Conservation (phyloP, 2,329 filamentous ascomycete species). For the Apiospora saccharicola region DNA sequence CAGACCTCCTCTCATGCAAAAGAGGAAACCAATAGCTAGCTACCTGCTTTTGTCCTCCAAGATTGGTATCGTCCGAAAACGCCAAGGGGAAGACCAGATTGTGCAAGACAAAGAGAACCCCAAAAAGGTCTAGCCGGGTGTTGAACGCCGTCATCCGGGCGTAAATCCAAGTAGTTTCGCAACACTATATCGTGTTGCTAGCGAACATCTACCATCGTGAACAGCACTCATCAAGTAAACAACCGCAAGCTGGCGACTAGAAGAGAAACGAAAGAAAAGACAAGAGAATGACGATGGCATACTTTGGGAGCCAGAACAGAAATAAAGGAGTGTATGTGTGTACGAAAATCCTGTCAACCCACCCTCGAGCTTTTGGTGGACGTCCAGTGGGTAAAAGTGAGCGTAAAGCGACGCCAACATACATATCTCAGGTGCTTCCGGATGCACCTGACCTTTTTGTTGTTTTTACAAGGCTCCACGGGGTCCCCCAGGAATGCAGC, state of each 20-base stretch:
- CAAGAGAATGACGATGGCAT: background rate
- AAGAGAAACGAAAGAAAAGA: background rate
- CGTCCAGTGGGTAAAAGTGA: background rate
- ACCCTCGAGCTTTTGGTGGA: background rate
- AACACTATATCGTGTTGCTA: background rate
- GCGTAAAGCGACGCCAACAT: background rate
- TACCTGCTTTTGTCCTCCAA: conserved; percentile 8
- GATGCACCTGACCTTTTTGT: background rate
- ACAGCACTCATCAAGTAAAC: background rate
- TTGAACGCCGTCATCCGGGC: background rate
- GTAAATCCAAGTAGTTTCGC: background rate
- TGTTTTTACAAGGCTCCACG: background rate
- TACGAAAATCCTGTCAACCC: background rate
- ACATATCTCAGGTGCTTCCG: background rate
- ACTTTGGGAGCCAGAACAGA: background rate
- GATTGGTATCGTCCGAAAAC: background rate
- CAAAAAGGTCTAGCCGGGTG: background rate
- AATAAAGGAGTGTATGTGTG: background rate
- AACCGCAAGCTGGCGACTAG: background rate
- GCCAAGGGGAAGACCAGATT: conserved; percentile 6
- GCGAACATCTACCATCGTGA: background rate
- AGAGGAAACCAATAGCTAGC: conserved; percentile 17
- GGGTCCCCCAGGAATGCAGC: background rate
- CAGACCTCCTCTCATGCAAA: conserved; percentile 11
- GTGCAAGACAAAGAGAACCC: conserved; percentile 2